Percentiles rank a stretch among this genome's conserved stretches.
These are phyloP conservation scores for Claviceps arundinis DNA, from an alignment of 2,329 filamentous ascomycete genomes.

Conservation along the genomic window DNA sequence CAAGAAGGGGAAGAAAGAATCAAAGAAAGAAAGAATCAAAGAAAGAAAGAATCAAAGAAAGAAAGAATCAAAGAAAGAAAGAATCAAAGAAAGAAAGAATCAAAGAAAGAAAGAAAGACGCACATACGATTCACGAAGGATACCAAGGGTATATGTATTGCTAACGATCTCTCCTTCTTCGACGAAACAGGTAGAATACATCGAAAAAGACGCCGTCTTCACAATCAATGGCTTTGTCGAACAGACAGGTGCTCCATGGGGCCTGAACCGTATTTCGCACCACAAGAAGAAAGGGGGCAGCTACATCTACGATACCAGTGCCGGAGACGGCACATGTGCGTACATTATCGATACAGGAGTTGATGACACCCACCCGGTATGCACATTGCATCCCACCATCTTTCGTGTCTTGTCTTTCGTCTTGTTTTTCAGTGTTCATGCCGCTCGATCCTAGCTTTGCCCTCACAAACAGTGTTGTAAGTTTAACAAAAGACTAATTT, in stretches of 20 bases:
- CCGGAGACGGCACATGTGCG: slow-evolving; percentile 26
- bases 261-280: slow-evolving; percentile 21
- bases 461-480: not conserved
- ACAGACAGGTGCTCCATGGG: slow-evolving; percentile 25
- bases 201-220: slow-evolving; percentile 16
- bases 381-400: slow-evolving; percentile 9
- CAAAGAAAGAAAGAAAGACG: not conserved
- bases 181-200: slow-evolving; percentile 17
- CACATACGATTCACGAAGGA: no score
- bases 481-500: not conserved
- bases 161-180: not conserved
- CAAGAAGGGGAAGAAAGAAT: not conserved
- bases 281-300: slow-evolving; percentile 8
- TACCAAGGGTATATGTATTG: not conserved
- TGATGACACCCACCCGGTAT: slow-evolving; percentile 17
- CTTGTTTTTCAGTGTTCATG: not conserved
- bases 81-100: not conserved
- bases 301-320: slow-evolving; percentile 23
- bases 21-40: not conserved
- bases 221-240: slow-evolving; percentile 7
- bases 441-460: no score
- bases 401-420: no score
- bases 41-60: not conserved
- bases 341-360: slow-evolving; percentile 33
- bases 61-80: not conserved